Percentiles rank a stretch among this genome's conserved stretches.
phyloP scores from a whole-genome alignment of 78 protist genomes.

The Dictyostelium purpureum region DNA sequence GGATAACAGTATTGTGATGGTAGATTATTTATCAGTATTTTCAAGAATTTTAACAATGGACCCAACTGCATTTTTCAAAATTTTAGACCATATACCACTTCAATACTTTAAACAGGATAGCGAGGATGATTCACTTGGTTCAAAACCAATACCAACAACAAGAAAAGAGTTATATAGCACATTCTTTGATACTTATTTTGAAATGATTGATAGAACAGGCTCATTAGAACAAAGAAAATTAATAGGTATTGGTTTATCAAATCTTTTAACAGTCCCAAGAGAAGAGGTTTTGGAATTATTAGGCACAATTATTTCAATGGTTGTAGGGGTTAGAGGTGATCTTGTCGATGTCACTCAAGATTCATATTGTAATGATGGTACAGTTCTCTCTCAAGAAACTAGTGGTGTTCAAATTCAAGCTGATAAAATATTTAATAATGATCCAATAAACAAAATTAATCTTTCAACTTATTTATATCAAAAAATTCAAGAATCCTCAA shows the following conservation, averaged over 20 bases:
- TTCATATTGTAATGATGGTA: conserved; percentile 8
- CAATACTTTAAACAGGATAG: neutral
- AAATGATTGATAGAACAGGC: conserved; percentile 15
- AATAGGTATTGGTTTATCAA: conserved; percentile 35
- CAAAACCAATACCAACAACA: neutral
- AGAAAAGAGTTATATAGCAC: neutral
- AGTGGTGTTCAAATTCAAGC: conserved; percentile 9
- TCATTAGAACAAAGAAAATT: conserved; percentile 20
- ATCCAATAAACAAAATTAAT: conserved; percentile 22
- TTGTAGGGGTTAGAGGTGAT: conserved; percentile 45
- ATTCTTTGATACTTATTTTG: conserved; percentile 24
- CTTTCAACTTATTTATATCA: conserved; percentile 3
- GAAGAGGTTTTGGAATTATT: neutral
- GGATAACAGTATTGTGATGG: neutral
- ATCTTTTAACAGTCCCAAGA: conserved; percentile 1
- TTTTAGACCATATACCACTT: conserved; percentile 15
- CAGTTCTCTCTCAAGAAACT: neutral
- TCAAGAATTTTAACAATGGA: neutral
- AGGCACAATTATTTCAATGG: neutral
- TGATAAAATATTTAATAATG: neutral
- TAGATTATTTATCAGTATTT: conserved; percentile 2
- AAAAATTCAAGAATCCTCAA: conserved; percentile 49
- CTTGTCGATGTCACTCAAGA: neutral
- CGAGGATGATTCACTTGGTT: neutral
- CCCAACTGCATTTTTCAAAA: conserved; percentile 12